Percentiles rank a stretch among this genome's conserved stretches.
phyloP scores from a whole-genome alignment of 1,284 basidiomycete genomes.

The Rhodotorula sp. region DNA sequence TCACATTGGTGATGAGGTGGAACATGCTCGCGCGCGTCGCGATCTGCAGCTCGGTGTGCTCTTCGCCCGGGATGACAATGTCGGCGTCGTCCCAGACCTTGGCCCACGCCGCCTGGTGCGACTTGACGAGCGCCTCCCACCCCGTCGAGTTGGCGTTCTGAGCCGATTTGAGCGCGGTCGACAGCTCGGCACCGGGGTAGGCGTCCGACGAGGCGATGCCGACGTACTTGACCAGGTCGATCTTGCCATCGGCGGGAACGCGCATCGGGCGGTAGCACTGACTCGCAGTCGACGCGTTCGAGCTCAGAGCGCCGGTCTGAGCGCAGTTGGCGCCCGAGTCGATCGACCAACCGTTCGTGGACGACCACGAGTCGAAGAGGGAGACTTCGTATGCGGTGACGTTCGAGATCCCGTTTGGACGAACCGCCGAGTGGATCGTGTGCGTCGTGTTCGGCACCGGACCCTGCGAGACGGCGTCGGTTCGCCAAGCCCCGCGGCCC shows the following conservation, averaged over 20 bases:
- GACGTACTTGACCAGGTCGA: conserved; percentile 43
- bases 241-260: conserved; percentile 22
- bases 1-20: conserved; percentile 43
- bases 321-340: conserved; percentile 20
- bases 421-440: conserved; percentile 40
- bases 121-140: conserved; percentile 27
- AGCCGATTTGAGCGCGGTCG: conserved; percentile 35
- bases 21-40: conserved; percentile 42
- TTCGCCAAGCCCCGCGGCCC: conserved; percentile 43
- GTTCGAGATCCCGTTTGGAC: conserved; percentile 42
- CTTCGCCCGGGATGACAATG: conserved; percentile 40
- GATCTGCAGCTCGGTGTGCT: conserved; percentile 37
- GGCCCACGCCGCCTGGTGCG: conserved; percentile 38
- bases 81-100: conserved; percentile 40
- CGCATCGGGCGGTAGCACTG: conserved; percentile 32
- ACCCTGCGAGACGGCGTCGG: conserved; percentile 33
- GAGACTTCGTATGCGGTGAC: conserved; percentile 38
- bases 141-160: conserved; percentile 33
- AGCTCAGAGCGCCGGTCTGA: neutral
- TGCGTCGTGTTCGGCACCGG: conserved; percentile 24
- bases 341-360: conserved; percentile 10
- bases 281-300: conserved; percentile 26
- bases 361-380: conserved; percentile 21
- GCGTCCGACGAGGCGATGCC: conserved; percentile 47
- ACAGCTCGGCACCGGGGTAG: conserved; percentile 33